Conservation (phyloP, 768 basidiomycete genomes). For the Kwoniella bestiolae region DNA sequence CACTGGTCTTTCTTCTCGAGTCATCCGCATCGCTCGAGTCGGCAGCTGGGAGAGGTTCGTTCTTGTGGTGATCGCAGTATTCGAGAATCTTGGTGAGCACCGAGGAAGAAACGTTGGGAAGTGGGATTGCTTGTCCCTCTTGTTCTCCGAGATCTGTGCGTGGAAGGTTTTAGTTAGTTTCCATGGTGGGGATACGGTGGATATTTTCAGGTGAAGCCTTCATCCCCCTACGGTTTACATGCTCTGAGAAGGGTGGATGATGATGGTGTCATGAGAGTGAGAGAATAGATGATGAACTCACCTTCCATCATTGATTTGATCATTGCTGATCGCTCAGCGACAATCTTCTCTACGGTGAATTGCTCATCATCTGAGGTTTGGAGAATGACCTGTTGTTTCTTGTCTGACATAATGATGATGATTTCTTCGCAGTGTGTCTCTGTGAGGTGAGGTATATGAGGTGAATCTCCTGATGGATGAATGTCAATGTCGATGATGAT, state of each 20-base stretch:
- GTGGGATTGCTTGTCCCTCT: slow-evolving; percentile 43
- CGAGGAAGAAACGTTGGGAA: slow-evolving; percentile 53
- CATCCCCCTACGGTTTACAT: no score
- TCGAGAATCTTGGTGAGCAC: slow-evolving; percentile 77
- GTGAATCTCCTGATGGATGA: no score
- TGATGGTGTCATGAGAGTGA: slow-evolving; percentile 1
- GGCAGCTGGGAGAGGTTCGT: slow-evolving; percentile 88
- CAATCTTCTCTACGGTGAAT: slow-evolving; percentile 89
- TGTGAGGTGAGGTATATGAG: not conserved
- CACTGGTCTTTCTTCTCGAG: slow-evolving; percentile 94
- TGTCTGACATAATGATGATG: slow-evolving; percentile 34
- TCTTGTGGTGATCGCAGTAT: slow-evolving; percentile 98
- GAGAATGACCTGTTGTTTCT: slow-evolving; percentile 44
- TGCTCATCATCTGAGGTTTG: slow-evolving; percentile 84
- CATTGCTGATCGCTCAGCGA: slow-evolving; percentile 91
- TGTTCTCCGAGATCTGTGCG: slow-evolving; percentile 49
- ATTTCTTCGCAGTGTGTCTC: not conserved
- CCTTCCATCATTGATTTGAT: slow-evolving; percentile 99
- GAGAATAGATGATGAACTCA: slow-evolving; percentile 56
- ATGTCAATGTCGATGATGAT: no score
- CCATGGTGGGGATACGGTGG: no score
- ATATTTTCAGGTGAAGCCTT: no score
- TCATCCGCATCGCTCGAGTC: slow-evolving; percentile 70
- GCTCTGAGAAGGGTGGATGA: slow-evolving; percentile 5
- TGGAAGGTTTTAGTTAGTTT: not conserved